Evolutionary conservation across 2,329 filamentous ascomycete species (phyloP).

Genomic region (Diplocarpon mali): DNA sequence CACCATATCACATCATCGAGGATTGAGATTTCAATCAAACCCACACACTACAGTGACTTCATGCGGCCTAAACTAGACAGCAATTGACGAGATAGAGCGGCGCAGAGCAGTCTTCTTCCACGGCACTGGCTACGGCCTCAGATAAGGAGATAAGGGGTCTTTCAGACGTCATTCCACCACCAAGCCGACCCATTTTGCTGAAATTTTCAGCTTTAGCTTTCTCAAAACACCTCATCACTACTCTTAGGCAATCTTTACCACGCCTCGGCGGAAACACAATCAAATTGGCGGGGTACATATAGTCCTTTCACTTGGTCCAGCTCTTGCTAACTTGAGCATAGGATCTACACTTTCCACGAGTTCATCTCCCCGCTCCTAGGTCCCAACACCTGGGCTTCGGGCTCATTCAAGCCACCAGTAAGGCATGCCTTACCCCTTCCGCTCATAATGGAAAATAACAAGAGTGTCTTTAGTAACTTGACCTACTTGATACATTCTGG

Average conservation of each 20-base stretch:
- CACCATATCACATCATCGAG: not conserved
- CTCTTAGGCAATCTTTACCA: too few relatives aligned
- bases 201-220: too few relatives aligned
- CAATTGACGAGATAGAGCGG: not conserved
- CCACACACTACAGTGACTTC: not conserved
- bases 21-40: conserved; percentile 8
- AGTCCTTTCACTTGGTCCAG: not conserved
- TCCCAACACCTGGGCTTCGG: conserved; percentile 87
- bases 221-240: too few relatives aligned
- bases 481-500: conserved; percentile 1
- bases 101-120: not conserved
- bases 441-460: too few relatives aligned
- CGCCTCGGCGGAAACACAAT: conserved; percentile 34
- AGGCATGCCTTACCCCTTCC: too few relatives aligned
- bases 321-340: conserved; percentile 37
- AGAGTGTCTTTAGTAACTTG: conserved; percentile 50
- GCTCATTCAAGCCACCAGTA: conserved; percentile 83
- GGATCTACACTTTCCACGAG: conserved; percentile 46
- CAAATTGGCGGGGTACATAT: conserved; percentile 76
- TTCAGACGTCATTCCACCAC: not conserved
- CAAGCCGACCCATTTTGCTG: not conserved
- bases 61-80: not conserved
- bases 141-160: not conserved
- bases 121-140: conserved; percentile 8
- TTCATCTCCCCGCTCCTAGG: conserved; percentile 82